A percentile compares a stretch with the other conserved stretches of the same genome.
Evolutionary conservation across 441 rosid genomes (phyloP).

Genomic region (California macrophylla): DNA sequence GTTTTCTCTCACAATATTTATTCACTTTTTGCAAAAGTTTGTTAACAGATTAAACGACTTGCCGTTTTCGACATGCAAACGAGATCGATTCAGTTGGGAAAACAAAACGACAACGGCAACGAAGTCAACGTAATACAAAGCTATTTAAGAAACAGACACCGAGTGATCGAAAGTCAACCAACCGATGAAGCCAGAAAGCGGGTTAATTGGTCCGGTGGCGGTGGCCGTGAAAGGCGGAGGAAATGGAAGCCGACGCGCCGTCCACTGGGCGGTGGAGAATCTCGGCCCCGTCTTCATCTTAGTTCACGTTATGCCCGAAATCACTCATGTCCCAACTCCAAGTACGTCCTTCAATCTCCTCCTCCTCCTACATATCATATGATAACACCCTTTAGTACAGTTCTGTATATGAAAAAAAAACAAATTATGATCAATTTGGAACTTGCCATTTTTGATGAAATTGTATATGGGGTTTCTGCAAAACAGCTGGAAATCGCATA

Average conservation of each 20-base stretch:
- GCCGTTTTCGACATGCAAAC: not conserved
- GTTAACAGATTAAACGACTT: not conserved
- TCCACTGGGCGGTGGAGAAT: slow-evolving; percentile 68
- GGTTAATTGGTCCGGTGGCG: slow-evolving; percentile 36
- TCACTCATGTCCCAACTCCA: slow-evolving; percentile 63
- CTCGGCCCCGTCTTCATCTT: slow-evolving; percentile 40
- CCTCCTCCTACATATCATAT: not conserved
- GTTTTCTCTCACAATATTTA: no score
- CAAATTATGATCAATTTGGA: not conserved
- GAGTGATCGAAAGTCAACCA: not conserved
- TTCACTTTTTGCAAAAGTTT: no score
- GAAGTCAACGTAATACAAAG: not conserved
- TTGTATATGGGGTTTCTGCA: not conserved
- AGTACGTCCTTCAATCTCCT: slow-evolving; percentile 27
- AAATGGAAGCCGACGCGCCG: slow-evolving; percentile 67
- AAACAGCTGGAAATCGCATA: slow-evolving; percentile 46
- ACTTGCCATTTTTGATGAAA: not conserved
- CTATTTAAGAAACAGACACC: not conserved
- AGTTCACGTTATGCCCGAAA: slow-evolving; percentile 59
- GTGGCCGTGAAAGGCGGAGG: slow-evolving; percentile 69
- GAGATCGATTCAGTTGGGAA: no score
- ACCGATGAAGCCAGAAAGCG: not conserved
- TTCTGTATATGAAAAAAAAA: not conserved
- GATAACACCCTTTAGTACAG: no score
- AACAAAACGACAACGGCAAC: no score